Percentiles rank a stretch among this genome's conserved stretches.
Conservation (phyloP, 306 rosid genomes). For the Glycine tomentella region DNA sequence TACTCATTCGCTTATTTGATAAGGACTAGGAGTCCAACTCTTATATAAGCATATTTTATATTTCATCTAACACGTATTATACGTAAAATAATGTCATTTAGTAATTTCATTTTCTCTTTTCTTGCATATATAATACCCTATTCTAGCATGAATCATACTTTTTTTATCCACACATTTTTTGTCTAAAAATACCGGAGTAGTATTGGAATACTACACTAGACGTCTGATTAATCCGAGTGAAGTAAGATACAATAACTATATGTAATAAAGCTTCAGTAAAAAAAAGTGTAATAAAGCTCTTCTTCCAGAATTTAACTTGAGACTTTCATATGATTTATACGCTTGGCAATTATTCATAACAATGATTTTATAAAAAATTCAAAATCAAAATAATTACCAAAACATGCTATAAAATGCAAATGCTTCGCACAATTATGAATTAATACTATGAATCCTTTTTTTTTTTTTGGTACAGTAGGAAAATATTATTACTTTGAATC, state of each 20-base stretch:
- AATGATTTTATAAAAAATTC: not conserved
- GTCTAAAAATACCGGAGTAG: not conserved
- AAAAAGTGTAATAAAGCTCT: not conserved
- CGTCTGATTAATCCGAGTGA: not conserved
- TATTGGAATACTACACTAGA: not conserved
- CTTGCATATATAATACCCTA: not conserved
- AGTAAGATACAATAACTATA: not conserved
- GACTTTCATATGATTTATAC: not conserved
- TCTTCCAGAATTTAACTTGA: not conserved
- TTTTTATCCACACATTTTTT: not conserved
- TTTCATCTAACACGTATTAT: too few relatives aligned
- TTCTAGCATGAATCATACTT: not conserved
- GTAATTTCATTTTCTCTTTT: not conserved
- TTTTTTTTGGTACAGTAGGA: too few relatives aligned
- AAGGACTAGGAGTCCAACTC: too few relatives aligned
- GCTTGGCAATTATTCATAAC: not conserved
- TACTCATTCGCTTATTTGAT: too few relatives aligned
- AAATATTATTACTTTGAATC: not conserved
- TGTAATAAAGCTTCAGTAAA: too few relatives aligned
- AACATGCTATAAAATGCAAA: too few relatives aligned
- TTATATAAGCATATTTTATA: too few relatives aligned
- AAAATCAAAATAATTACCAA: too few relatives aligned
- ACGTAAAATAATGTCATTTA: not conserved
- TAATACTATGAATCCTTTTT: too few relatives aligned
- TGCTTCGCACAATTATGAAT: not conserved